Base-by-base conservation (phyloP, 768 basidiomycete species). In the Harrya chromipes region DNA sequence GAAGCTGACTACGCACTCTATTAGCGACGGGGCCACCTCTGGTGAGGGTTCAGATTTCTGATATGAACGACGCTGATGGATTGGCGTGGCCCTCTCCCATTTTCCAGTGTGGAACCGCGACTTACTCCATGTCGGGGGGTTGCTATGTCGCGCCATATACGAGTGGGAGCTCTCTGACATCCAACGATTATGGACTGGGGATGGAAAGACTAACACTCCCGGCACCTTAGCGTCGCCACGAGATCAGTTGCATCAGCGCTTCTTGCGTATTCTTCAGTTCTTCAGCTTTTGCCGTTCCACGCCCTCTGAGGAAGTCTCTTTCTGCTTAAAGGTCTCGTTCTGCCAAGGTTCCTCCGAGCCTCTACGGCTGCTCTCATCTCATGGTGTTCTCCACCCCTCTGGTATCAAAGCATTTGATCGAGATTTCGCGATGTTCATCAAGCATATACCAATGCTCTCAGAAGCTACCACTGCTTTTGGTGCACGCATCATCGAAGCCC, bases 41-140 rank as follows among this genome's bases (percentile, higher is more conserved):
- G 69, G 87, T 87, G 65, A 17, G 37, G 13, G 20, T 29, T 4
- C 16, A 7, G 19, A 42, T 20, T 8, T n/a, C 13, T 20, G 27
- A 17, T 12, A 20, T 17, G 10, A 4, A 13, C 16, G 19, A 12
- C 13, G 17, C 9, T 20, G 19, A 26, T 29, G 11, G 21, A 35
- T 10, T 44, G 12, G 13, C 12, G 13, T 31, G 33, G 17, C n/a
- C n/a, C n/a, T n/a, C n/a, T n/a, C n/a, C n/a, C n/a, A n/a, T n/a
- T n/a, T 47, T 29, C 31, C 42, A 87, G 87, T 83, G 6, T 94
- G 92, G 94, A 98, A 98, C 61, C 81, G 77, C 56, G 94, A 97
- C 59, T 75, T 97, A 4, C 74, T 98, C 4, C 85, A 80, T 58
- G 76, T 92, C 12, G 91, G 91, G 4, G 94, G 93, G 2, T 82